Base-by-base conservation (phyloP, 371 early-diverging fungal species). In the Rhizopus delemar region DNA sequence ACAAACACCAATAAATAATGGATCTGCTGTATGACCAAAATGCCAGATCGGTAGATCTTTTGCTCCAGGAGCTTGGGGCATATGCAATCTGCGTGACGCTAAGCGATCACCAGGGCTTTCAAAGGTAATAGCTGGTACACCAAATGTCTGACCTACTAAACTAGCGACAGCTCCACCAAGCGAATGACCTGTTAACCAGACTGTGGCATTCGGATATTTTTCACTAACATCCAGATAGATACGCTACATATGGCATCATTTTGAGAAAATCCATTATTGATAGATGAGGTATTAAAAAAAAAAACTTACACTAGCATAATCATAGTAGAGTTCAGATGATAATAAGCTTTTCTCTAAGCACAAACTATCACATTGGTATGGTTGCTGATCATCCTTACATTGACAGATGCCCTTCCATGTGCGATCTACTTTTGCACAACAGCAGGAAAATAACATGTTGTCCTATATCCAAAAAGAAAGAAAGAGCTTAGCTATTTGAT, bases 391-490 rank as follows among this genome's bases (percentile, higher is more conserved):
- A 69, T 82, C 86, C 11, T 46, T 56, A 70, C 98, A 97, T 59
- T 86, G 85, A 71, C 98, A 97, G 3, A 96, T 90, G 0, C 90
- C 73, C 8, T 65, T 69, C 98, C 97, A 96, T 3, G 85, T 82
- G 45, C 85, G 74, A 65, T 91, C 94, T 5, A 93, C 91, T 48
- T 88, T 84, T n/a, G 92, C 98, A 76, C 97, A 97, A 77, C 99
- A 98, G 77, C 99, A 98, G 3, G 95, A 94, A 69, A 97, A 98
- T 62, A 98, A 77, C 57, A 92, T 77, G 70, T 97, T 97, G 71
- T 96, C 96, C 86, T 88, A 72, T 3, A 7, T 36, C 6, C 1
- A 22, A 9, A 45, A 43, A 45, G 2, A 6, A 6, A 28, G 32
- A 35, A 9, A 31, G 8, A 52, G 8, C 16, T 36, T 8, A 6